Percentiles rank a stretch among this genome's conserved stretches.
Evolutionary conservation across 805 yeast genomes (phyloP).

Genomic region (Myxozyma vanderwaltii): DNA sequence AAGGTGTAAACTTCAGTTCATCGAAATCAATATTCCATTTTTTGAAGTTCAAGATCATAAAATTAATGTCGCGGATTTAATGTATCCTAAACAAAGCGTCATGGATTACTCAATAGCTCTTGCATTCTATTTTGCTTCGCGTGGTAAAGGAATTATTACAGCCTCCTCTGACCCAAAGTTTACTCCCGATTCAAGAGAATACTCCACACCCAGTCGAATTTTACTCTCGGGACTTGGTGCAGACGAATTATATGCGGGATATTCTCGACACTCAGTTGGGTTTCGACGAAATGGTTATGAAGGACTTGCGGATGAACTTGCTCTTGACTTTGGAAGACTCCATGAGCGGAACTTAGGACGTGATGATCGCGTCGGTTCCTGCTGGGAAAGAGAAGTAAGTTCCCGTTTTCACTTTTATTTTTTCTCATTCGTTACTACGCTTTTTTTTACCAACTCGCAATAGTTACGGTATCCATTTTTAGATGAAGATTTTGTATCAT

Average conservation of each 20-base stretch:
- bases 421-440: constrained; percentile 44
- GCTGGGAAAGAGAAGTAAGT: constrained; percentile 86
- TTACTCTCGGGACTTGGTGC: constrained; percentile 94
- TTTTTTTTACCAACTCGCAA: constrained; percentile 61
- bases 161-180: constrained; percentile 16
- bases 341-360: constrained; percentile 82
- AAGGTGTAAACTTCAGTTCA: constrained; percentile 21
- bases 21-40: constrained; percentile 72
- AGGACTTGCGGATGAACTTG: constrained; percentile 60
- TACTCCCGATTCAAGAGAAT: constrained; percentile 36
- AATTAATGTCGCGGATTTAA: constrained; percentile 59
- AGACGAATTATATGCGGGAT: constrained; percentile 95
- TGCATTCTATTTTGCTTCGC: constrained; percentile 90
- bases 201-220: constrained; percentile 63
- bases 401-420: constrained; percentile 46
- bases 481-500: constrained; percentile 59
- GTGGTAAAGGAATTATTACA: constrained; percentile 49
- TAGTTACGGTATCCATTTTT: constrained; percentile 27
- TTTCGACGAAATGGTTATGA: constrained; percentile 44
- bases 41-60: constrained; percentile 59
- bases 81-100: constrained; percentile 83
- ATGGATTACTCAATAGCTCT: constrained; percentile 96
- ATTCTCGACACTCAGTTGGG: constrained; percentile 68
- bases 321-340: constrained; percentile 69
- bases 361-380: constrained; percentile 84